Evolutionary conservation across 202 grass and related monocot genomes (phyloP).

Genomic region (Carex arenaria): DNA sequence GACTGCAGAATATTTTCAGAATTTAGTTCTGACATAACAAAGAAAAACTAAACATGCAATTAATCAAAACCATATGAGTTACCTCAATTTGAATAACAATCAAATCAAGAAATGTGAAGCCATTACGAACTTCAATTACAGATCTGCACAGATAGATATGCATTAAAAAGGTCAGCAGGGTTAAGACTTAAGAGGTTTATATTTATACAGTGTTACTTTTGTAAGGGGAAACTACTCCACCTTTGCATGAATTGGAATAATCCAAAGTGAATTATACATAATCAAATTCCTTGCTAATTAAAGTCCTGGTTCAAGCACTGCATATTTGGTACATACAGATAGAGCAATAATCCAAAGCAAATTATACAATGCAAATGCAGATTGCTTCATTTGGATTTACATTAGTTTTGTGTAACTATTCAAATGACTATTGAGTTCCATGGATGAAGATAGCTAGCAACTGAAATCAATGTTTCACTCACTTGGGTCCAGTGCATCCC

Average conservation of each 20-base stretch:
- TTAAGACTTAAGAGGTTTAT: not conserved
- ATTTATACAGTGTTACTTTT: not conserved
- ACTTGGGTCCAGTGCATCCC: slow-evolving; percentile 99
- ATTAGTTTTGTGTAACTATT: not conserved
- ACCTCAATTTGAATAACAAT: slow-evolving; percentile 99
- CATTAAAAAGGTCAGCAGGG: not conserved
- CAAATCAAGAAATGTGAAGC: slow-evolving; percentile 96
- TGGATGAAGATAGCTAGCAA: not conserved
- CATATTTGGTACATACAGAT: not conserved
- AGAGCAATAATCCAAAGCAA: not conserved
- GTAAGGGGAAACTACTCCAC: not conserved
- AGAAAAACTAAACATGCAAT: not conserved
- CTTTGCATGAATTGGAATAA: not conserved
- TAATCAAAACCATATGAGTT: slow-evolving; percentile 10
- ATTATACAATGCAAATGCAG: not conserved
- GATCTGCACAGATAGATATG: slow-evolving; percentile 43
- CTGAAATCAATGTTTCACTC: slow-evolving; percentile 28
- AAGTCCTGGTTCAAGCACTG: not conserved
- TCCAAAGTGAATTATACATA: not conserved
- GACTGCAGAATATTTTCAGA: slow-evolving; percentile 37
- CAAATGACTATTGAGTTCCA: not conserved
- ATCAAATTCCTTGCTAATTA: not conserved
- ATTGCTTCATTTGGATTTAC: not conserved
- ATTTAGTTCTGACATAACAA: slow-evolving; percentile 33
- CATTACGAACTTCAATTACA: slow-evolving; percentile 98